Evolutionary conservation across 179 eudicot genomes (phyloP).

Genomic region (Silene vulgaris): DNA sequence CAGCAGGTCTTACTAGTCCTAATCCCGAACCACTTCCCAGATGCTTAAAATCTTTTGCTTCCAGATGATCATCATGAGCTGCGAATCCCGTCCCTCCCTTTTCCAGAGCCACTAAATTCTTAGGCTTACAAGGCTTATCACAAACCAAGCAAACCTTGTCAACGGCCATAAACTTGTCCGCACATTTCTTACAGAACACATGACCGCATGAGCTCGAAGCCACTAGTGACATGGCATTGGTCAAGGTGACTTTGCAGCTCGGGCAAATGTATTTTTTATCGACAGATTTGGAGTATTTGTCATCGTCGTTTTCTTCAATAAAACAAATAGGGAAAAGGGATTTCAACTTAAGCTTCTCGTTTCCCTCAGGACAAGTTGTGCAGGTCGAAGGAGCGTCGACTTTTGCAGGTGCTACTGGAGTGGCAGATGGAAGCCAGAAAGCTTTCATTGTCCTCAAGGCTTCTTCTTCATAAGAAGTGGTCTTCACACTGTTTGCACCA

Average conservation of each 20-base stretch:
- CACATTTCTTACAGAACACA: constrained; percentile 91
- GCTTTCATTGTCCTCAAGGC: constrained; percentile 93
- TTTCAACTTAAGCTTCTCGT: constrained; percentile 69
- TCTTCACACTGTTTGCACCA: constrained; percentile 91
- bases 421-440: constrained; percentile 96
- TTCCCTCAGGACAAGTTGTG: constrained; percentile 85
- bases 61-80: constrained; percentile 70
- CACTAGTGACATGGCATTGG: constrained; percentile 71
- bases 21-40: constrained; percentile 88
- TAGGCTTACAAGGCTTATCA: constrained; percentile 76
- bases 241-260: constrained; percentile 80
- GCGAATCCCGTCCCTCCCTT: constrained; percentile 97
- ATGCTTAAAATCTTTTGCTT: constrained; percentile 87
- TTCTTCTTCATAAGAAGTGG: constrained; percentile 86
- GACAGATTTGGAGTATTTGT: constrained; percentile 32
- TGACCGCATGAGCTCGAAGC: constrained; percentile 87
- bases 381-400: constrained; percentile 59
- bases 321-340: constrained; percentile 62
- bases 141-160: constrained; percentile 92
- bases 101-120: constrained; percentile 52
- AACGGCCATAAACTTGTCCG: constrained; percentile 65
- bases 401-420: constrained; percentile 76
- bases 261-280: constrained; percentile 73
- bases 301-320: constrained; percentile 55
- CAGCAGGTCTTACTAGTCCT: constrained; percentile 87